Conservation (phyloP, 148 eudicot species). For the Pouteria glomerata region DNA sequence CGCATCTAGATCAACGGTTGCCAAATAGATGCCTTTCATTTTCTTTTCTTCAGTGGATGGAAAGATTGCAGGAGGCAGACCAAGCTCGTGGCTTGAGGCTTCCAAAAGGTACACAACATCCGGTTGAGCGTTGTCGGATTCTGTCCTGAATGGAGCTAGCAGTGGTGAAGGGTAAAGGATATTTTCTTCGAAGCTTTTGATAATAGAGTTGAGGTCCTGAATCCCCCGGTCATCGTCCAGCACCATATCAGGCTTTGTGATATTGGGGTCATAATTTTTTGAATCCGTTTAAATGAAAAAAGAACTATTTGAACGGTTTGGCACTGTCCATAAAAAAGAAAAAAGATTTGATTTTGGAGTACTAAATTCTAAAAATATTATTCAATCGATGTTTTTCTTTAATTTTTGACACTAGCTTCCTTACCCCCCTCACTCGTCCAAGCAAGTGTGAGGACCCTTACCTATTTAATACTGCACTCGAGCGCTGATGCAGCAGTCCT, state of each 20-base stretch:
- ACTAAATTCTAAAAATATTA: no score
- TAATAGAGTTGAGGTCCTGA: slow-evolving; percentile 36
- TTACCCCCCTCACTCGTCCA: no score
- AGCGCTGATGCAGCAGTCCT: no score
- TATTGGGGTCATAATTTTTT: no score
- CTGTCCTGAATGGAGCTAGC: neutral
- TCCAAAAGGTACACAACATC: slow-evolving; percentile 39
- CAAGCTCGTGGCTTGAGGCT: slow-evolving; percentile 47
- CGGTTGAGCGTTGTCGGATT: slow-evolving; percentile 9
- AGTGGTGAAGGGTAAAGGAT: slow-evolving; percentile 10
- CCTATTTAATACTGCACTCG: no score
- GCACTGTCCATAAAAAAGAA: no score
- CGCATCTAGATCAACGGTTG: neutral
- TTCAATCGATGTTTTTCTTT: no score
- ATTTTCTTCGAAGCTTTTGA: slow-evolving; percentile 37
- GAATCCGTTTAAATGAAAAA: no score
- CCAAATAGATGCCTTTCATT: neutral
- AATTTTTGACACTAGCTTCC: no score
- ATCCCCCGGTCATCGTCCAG: slow-evolving; percentile 14
- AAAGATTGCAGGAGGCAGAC: slow-evolving; percentile 30
- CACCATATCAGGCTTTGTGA: slow-evolving; percentile 14
- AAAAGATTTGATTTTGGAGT: no score
- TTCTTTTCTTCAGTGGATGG: neutral
- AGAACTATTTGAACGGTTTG: no score
- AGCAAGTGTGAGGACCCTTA: no score